phyloP scores from a whole-genome alignment of 1,284 basidiomycete genomes.

The Amylostereum chailletii region DNA sequence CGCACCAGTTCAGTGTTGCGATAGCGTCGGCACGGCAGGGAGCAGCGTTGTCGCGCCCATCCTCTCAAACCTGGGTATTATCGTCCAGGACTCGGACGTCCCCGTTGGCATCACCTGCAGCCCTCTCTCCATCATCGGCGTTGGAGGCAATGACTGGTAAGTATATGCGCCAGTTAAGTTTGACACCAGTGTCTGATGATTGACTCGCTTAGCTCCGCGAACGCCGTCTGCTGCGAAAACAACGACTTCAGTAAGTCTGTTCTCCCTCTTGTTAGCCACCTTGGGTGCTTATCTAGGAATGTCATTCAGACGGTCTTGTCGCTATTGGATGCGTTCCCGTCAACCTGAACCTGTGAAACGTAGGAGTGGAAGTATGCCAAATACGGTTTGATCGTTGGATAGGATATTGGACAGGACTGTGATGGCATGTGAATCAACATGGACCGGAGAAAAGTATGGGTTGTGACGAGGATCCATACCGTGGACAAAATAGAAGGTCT shows the following conservation, averaged over 20 bases:
- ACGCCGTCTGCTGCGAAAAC: slow-evolving; percentile 31
- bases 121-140: slow-evolving; percentile 16
- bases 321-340: slow-evolving; percentile 16
- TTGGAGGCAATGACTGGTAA: slow-evolving; percentile 11
- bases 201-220: slow-evolving; percentile 13
- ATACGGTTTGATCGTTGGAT: background rate
- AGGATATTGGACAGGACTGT: background rate
- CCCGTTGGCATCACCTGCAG: slow-evolving; percentile 14
- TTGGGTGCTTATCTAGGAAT: background rate
- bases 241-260: slow-evolving; percentile 25
- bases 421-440: too few species aligned
- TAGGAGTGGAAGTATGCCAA: background rate
- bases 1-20: slow-evolving; percentile 1
- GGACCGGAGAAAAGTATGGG: too few species aligned
- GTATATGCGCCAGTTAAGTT: too few species aligned
- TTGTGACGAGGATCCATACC: too few species aligned
- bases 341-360: slow-evolving; percentile 5
- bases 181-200: too few species aligned
- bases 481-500: too few species aligned
- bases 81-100: slow-evolving; percentile 10
- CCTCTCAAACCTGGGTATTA: slow-evolving; percentile 14
- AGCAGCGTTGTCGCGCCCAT: slow-evolving; percentile 9
- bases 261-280: slow-evolving; percentile 1
- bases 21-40: background rate
- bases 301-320: slow-evolving; percentile 10